Evolutionary conservation across 139 green algal genomes (phyloP), one percentile per base, ranked within the genome.

Genomic region (Tetradesmus obliquus): DNA sequence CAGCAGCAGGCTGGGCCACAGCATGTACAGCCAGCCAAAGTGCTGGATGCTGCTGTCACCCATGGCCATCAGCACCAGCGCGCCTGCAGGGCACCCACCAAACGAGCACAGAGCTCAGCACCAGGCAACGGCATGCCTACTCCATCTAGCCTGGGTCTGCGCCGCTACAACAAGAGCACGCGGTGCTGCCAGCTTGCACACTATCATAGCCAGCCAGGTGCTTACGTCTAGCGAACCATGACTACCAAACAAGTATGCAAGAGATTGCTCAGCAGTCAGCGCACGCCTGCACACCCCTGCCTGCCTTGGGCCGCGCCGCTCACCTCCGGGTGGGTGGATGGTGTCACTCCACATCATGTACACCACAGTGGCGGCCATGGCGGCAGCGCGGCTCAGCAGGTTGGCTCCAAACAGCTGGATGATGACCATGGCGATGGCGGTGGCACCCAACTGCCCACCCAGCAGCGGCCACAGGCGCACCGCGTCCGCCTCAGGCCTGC

Each of bases 31-130:
- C 82, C 87, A 91, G 32, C 82, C 58, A 55, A 94, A 89, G 5
- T 20, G 22, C 86, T 95, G 93, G 7, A 94, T 89, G 24, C 91
- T 62, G 8, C 72, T n/a, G 20, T 72, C 90, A 87, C 94, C 94
- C 82, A 94, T 91, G 3, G 94, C 92, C 82, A 95, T 91, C n/a
- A 95, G 91, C 58, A 94, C 91, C 85, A 95, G 86, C 9, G 94
- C 94, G 51, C 94, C 93, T 90, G 84, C 15, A 82, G 22, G 51
- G 7, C 12, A 9, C 74, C 8, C 6, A 45, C 5, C 20, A 60
- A 3, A 62, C 82, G 69, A 76, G 66, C 6, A 76, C 66, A 76
- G 66, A 19, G 69, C 19, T 19, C 15, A 79, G 69, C 19, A 19
- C 69, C 69, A 79, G 19, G 15, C 69, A 79, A 19, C 69, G 19